Conservation (phyloP, 1,139 yeast genomes). For the Debaryomycetaceae sp. region DNA sequence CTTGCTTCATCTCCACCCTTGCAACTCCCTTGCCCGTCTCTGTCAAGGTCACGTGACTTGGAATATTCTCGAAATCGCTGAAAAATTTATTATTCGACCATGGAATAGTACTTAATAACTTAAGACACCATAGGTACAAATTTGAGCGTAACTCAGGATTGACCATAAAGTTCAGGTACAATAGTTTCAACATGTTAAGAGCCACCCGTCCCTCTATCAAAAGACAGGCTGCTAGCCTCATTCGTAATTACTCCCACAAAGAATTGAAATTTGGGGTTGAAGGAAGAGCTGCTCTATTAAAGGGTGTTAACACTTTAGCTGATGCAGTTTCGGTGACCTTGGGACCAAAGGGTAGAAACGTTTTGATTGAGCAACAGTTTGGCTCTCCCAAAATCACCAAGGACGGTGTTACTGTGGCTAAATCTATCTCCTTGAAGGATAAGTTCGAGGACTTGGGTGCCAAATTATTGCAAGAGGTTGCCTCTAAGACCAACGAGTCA, state of each 20-base stretch:
- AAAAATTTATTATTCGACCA: not conserved
- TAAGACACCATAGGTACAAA: not conserved
- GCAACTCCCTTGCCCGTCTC: not conserved
- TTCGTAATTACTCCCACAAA: constrained; percentile 76
- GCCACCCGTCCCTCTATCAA: constrained; percentile 46
- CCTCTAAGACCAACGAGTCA: constrained; percentile 95
- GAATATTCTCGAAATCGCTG: constrained; percentile 1
- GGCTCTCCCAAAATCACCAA: constrained; percentile 99
- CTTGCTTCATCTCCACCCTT: not conserved
- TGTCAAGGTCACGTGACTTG: not conserved
- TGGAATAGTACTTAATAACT: not conserved
- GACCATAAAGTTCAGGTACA: not conserved
- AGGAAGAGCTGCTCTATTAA: constrained; percentile 94
- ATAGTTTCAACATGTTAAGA: constrained; percentile 47
- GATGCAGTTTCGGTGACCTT: constrained; percentile 96
- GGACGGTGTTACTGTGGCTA: constrained; percentile 99
- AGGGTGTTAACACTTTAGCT: constrained; percentile 95
- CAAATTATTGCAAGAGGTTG: constrained; percentile 93
- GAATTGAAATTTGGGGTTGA: constrained; percentile 98
- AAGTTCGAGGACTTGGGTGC: constrained; percentile 98
- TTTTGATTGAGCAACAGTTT: constrained; percentile 92
- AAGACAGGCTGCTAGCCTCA: constrained; percentile 39
- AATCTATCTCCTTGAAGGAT: constrained; percentile 79
- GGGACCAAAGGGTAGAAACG: constrained; percentile 99
- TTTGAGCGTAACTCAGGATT: not conserved